Evolutionary conservation across 805 yeast species (phyloP).

Genomic region (Blastobotrys muscicola): DNA sequence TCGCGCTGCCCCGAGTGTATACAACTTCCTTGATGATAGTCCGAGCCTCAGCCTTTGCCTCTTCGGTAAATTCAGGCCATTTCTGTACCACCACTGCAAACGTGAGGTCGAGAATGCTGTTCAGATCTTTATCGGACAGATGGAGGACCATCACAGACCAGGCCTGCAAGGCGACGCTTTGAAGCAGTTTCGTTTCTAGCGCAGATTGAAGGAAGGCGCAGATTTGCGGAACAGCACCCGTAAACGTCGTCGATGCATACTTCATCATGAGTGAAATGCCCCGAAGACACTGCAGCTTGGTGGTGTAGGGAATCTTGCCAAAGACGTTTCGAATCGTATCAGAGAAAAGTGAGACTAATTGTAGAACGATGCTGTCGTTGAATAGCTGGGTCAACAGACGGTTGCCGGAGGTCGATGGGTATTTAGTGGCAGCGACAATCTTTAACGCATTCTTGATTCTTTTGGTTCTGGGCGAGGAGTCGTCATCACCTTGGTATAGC

Average conservation of each 20-base stretch:
- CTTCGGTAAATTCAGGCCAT: constrained; percentile 43
- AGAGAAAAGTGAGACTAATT: constrained; percentile 55
- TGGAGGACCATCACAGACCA: constrained; percentile 54
- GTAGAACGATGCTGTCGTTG: constrained; percentile 54
- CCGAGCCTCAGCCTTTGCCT: constrained; percentile 43
- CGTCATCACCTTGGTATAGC: constrained; percentile 29
- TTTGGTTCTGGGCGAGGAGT: constrained; percentile 2
- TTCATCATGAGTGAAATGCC: constrained; percentile 65
- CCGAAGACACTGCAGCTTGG: constrained; percentile 58
- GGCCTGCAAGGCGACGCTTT: constrained; percentile 52
- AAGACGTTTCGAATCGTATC: constrained; percentile 66
- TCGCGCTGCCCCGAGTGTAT: constrained; percentile 14
- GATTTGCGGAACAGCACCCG: constrained; percentile 72
- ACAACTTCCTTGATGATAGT: constrained; percentile 36
- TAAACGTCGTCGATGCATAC: constrained; percentile 39
- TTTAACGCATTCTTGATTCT: constrained; percentile 9
- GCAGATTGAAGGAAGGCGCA: constrained; percentile 80
- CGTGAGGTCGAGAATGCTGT: constrained; percentile 62
- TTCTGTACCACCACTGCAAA: constrained; percentile 64
- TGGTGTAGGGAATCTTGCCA: constrained; percentile 63
- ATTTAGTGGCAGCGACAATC: constrained; percentile 9
- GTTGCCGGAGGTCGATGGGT: not conserved
- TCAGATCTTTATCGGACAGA: constrained; percentile 48
- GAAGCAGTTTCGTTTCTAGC: constrained; percentile 46
- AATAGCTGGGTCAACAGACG: constrained; percentile 22